A percentile compares a stretch with the other conserved stretches of the same genome.
phyloP scores from a whole-genome alignment of 2,329 filamentous ascomycete species.

The Macrophomina pseudophaseolina region DNA sequence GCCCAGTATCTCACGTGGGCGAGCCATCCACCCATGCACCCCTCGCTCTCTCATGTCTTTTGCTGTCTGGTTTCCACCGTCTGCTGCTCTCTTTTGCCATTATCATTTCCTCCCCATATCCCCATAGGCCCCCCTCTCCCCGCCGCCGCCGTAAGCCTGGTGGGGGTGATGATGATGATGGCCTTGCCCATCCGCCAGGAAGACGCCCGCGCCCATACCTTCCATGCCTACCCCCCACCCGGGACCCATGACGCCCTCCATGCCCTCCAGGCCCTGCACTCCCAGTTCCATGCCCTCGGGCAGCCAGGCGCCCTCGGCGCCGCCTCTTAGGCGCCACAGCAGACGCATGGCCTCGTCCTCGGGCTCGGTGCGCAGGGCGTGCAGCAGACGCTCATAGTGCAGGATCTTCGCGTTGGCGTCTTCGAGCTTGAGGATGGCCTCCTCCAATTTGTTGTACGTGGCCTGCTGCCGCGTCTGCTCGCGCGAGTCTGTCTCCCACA shows the following conservation, averaged over 20 bases:
- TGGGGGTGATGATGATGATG: too few relatives aligned
- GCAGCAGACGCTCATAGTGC: conserved; percentile 9
- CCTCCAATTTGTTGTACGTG: conserved; percentile 20
- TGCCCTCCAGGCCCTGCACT: not conserved
- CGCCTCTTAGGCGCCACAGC: not conserved
- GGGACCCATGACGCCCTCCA: not conserved
- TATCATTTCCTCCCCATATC: not conserved
- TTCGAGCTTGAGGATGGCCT: conserved; percentile 21
- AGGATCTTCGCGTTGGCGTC: conserved; percentile 13
- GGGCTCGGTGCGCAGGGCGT: conserved; percentile 14
- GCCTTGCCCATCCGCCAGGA: too few relatives aligned
- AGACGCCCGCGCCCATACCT: not conserved
- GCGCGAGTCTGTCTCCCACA: conserved; percentile 23
- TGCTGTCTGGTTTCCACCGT: too few relatives aligned
- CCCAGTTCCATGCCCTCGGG: not conserved
- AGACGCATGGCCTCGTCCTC: not conserved
- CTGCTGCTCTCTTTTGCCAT: too few relatives aligned
- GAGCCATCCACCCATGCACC: too few relatives aligned
- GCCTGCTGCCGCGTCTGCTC: conserved; percentile 21
- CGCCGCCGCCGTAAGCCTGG: not conserved
- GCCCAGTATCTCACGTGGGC: too few relatives aligned
- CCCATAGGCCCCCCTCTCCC: not conserved
- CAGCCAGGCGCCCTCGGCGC: not conserved
- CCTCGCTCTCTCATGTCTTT: too few relatives aligned
- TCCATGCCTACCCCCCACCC: not conserved